Evolutionary conservation across 192 early-diverging fungal genomes (phyloP).

Genomic region (Gryganskiella cystojenkinii): DNA sequence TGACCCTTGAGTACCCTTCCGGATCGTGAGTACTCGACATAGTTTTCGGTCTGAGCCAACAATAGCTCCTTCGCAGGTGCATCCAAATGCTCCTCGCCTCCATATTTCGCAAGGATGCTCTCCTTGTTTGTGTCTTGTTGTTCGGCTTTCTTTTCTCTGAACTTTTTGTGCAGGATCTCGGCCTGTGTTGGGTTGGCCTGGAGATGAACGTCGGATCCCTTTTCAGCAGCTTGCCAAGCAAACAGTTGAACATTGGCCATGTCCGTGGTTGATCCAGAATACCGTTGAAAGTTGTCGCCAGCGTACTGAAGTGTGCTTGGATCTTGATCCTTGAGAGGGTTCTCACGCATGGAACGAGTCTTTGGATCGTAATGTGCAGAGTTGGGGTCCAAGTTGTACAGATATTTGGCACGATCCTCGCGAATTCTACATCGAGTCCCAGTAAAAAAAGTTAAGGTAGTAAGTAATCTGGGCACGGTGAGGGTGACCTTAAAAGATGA

Average conservation of each 20-base stretch:
- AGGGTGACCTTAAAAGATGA: background rate
- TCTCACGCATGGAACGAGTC: slow-evolving; percentile 98
- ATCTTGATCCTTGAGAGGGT: slow-evolving; percentile 82
- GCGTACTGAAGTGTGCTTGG: slow-evolving; percentile 67
- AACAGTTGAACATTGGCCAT: slow-evolving; percentile 90
- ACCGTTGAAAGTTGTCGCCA: slow-evolving; percentile 95
- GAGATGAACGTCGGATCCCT: slow-evolving; percentile 87
- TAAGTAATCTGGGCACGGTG: background rate
- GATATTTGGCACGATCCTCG: slow-evolving; percentile 99
- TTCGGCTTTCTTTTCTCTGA: slow-evolving; percentile 82
- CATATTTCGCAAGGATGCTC: slow-evolving; percentile 89
- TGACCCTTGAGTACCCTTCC: slow-evolving; percentile 90
- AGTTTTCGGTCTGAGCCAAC: slow-evolving; percentile 91
- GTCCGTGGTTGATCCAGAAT: slow-evolving; percentile 85
- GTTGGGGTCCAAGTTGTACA: slow-evolving; percentile 93
- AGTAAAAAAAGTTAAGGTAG: background rate
- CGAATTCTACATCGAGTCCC: slow-evolving; percentile 73
- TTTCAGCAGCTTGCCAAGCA: slow-evolving; percentile 91
- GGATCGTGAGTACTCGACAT: slow-evolving; percentile 96
- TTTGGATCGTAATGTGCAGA: slow-evolving; percentile 99
- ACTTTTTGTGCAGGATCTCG: slow-evolving; percentile 91
- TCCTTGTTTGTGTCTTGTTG: slow-evolving; percentile 78
- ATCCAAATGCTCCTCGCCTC: slow-evolving; percentile 94
- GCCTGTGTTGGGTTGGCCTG: slow-evolving; percentile 97
- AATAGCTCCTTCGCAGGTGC: slow-evolving; percentile 90